Base-by-base conservation (phyloP, 2,329 filamentous ascomycete genomes). In the Rhinocladiella similis region DNA sequence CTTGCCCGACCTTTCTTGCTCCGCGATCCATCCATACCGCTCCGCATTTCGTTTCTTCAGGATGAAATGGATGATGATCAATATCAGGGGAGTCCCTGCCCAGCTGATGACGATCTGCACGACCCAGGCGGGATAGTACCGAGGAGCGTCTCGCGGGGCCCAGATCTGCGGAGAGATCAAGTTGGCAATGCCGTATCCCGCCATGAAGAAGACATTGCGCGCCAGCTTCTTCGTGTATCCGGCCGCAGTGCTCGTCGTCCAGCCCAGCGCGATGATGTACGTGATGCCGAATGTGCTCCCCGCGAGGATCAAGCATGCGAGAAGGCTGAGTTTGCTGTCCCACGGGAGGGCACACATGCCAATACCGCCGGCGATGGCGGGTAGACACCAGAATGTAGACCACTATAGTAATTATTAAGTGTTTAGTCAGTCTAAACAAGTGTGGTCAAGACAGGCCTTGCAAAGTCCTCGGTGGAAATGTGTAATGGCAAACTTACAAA, bases 91-190 rank as follows among this genome's bases (percentile, higher is more conserved):
- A 1, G 73, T 73, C 3, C 75, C 65, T 5, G 75, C 67, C 50
- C 69, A 72, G 19, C 70, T 72, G 7, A 73, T 64, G 35, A 68
- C 62, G 36, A 68, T 64, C 27, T 66, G 43, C 36, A 65, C 59
- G 33, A 65, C 63, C 65, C 64, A 65, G 6, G 65, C 65, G 10
- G 62, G 59, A 47, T 56, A 56, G 50, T 69, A 67, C 10, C 61
- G 25, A 16, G 67, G 67, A 1, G 65, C 70, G 25, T 72, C 70
- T 4, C 66, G 65, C 6, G 67, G 63, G 51, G 72, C 70, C 59
- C 76, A 77, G 0, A 73, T 75, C 53, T 75, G 73, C 1, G 74
- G 74, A 0, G 68, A 70, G 46, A 76, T 74, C 49, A 76, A 73
- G 52, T 77, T 76, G 18, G 72, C 74, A 12, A 74, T 66, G 0